These are phyloP conservation scores for Plantago major DNA, from an alignment of 257 asterid species.

Conservation along the genomic window DNA sequence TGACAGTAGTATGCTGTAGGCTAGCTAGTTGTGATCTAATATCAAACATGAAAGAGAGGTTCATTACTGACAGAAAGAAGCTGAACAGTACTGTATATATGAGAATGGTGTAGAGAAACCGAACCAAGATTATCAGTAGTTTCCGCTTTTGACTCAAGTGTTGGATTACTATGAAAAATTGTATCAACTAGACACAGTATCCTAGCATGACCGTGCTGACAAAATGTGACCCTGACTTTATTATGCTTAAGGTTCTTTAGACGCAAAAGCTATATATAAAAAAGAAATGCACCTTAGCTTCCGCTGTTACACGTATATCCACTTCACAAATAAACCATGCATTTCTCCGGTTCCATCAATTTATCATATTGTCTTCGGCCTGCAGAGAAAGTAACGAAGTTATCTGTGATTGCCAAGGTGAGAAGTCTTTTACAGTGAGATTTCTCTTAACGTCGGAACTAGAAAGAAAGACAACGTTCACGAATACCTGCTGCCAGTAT, in stretches of 20 bases:
- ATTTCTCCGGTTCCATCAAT: conserved; percentile 99
- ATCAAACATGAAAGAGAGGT: background rate
- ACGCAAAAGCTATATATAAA: background rate
- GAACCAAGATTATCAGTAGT: too few species aligned
- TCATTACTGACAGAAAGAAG: background rate
- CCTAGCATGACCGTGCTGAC: too few species aligned
- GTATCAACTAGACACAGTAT: too few species aligned
- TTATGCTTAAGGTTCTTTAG: background rate
- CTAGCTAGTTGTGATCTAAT: conserved; percentile 38
- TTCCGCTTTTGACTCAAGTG: too few species aligned
- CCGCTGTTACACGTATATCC: conserved; percentile 84
- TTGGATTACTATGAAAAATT: too few species aligned
- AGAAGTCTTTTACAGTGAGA: background rate
- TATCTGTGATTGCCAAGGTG: background rate
- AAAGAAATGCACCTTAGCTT: conserved; percentile 63
- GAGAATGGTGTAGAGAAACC: background rate
- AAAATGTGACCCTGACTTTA: too few species aligned
- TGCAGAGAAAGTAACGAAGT: conserved; percentile 19
- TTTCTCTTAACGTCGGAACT: too few species aligned
- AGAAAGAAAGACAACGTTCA: too few species aligned
- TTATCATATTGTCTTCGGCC: conserved; percentile 92
- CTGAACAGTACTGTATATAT: background rate
- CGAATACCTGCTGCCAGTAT: conserved; percentile 92
- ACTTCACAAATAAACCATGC: conserved; percentile 72
- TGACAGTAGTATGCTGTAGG: conserved; percentile 96